A percentile compares a stretch with the other conserved stretches of the same genome.
Evolutionary conservation across 768 basidiomycete species (phyloP).

Genomic region (Macrocybe gigantea): DNA sequence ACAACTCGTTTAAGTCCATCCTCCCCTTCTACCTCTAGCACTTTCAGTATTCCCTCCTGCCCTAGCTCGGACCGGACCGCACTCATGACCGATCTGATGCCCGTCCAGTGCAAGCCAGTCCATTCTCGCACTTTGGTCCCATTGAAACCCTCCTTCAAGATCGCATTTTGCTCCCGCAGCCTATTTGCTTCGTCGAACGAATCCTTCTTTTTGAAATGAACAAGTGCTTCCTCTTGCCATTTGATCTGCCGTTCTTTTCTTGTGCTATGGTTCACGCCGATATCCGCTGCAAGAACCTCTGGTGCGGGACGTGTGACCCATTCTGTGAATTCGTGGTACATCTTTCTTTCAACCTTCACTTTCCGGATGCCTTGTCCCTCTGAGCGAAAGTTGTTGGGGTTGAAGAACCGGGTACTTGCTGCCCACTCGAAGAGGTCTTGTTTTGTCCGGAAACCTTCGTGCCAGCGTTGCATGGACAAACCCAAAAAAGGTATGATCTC

Average conservation of each 20-base stretch:
- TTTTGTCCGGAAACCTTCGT: conserved; percentile 48
- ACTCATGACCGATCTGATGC: conserved; percentile 39
- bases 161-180: conserved; percentile 20
- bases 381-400: conserved; percentile 30
- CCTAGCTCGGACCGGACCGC: conserved; percentile 41
- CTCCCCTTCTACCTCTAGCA: conserved; percentile 32
- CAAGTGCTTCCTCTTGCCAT: conserved; percentile 39
- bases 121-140: conserved; percentile 49
- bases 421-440: conserved; percentile 56
- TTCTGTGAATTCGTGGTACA: conserved; percentile 55
- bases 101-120: conserved; percentile 43
- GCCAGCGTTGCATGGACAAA: conserved; percentile 46
- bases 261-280: conserved; percentile 5
- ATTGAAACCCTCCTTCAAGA: conserved; percentile 40
- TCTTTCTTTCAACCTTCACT: conserved; percentile 38
- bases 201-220: conserved; percentile 44
- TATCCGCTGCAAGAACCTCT: conserved; percentile 10
- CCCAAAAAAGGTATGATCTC: conserved; percentile 52
- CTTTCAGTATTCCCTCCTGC: conserved; percentile 32
- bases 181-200: conserved; percentile 34
- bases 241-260: conserved; percentile 7
- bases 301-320: conserved; percentile 27
- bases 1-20: conserved; percentile 33
- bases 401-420: conserved; percentile 46
- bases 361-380: conserved; percentile 34